A percentile compares a stretch with the other conserved stretches of the same genome.
Evolutionary conservation across 345 rosid species (phyloP).

Genomic region (Corchorus olitorius): DNA sequence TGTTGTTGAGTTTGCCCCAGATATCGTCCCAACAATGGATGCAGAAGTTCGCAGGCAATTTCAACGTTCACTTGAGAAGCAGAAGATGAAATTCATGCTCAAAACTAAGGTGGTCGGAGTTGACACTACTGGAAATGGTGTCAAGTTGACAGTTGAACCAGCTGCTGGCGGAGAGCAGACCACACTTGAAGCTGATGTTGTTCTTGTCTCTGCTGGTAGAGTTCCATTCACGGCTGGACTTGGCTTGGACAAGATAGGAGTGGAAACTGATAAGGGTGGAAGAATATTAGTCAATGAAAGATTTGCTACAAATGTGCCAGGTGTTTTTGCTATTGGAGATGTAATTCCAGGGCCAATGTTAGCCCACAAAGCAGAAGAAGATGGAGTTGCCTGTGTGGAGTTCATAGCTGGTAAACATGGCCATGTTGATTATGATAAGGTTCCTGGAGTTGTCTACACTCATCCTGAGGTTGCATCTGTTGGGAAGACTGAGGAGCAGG

Average conservation of each 20-base stretch:
- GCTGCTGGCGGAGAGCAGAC: conserved; percentile 90
- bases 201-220: conserved; percentile 96
- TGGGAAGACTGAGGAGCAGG: conserved; percentile 98
- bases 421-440: conserved; percentile 95
- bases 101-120: conserved; percentile 95
- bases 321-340: conserved; percentile 94
- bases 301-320: conserved; percentile 78
- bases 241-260: conserved; percentile 87
- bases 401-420: conserved; percentile 96
- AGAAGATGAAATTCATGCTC: conserved; percentile 98
- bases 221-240: conserved; percentile 89
- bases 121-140: conserved; percentile 70
- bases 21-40: conserved; percentile 95
- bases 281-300: conserved; percentile 78
- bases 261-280: conserved; percentile 86
- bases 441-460: conserved; percentile 97
- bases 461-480: conserved; percentile 98
- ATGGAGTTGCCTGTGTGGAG: conserved; percentile 98
- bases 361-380: conserved; percentile 99
- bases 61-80: conserved; percentile 91
- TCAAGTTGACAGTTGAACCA: conserved; percentile 85
- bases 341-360: conserved; percentile 99
- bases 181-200: conserved; percentile 89
- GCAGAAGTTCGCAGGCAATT: conserved; percentile 95
- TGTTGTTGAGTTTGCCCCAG: conserved; percentile 94